phyloP scores from a whole-genome alignment of 768 basidiomycete genomes.

The Nevesoporus exiguus region DNA sequence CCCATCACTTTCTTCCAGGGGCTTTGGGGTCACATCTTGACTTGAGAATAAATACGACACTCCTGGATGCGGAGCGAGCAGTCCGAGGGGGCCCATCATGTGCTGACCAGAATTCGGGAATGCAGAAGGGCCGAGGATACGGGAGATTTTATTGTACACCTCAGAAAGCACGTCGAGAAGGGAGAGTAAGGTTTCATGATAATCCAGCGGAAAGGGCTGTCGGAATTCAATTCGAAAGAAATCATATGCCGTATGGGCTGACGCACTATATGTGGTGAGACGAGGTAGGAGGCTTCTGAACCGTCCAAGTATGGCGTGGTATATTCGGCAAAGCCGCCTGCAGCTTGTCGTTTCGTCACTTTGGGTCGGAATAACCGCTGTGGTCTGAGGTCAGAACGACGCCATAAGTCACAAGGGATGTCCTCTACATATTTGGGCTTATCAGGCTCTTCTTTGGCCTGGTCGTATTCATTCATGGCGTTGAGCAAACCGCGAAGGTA shows the following conservation, averaged over 20 bases:
- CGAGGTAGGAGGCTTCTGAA: slow-evolving; percentile 65
- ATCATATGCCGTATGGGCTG: neutral
- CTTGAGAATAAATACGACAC: slow-evolving; percentile 69
- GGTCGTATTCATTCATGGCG: slow-evolving; percentile 74
- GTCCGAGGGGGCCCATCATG: slow-evolving; percentile 72
- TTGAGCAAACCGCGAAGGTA: slow-evolving; percentile 71
- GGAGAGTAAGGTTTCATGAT: slow-evolving; percentile 84
- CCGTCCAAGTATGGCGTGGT: slow-evolving; percentile 55
- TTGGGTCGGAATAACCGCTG: slow-evolving; percentile 63
- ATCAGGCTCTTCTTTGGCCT: slow-evolving; percentile 49
- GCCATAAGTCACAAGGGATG: neutral
- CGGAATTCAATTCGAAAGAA: slow-evolving; percentile 5
- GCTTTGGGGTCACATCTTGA: slow-evolving; percentile 37
- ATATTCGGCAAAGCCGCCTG: slow-evolving; percentile 56
- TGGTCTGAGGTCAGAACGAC: slow-evolving; percentile 9
- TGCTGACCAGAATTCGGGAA: slow-evolving; percentile 67
- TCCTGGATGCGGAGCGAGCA: slow-evolving; percentile 75
- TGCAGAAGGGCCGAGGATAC: slow-evolving; percentile 78
- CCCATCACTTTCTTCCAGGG: slow-evolving; percentile 41
- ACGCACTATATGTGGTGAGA: slow-evolving; percentile 71
- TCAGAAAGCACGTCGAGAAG: slow-evolving; percentile 87
- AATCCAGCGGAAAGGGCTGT: slow-evolving; percentile 87
- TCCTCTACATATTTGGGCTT: slow-evolving; percentile 66
- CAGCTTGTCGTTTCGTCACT: slow-evolving; percentile 49
- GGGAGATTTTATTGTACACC: slow-evolving; percentile 83